Evolutionary conservation across 2,329 filamentous ascomycete genomes (phyloP), one percentile per base, ranked within the genome.

Genomic region (Conoideocrella luteorostrata): DNA sequence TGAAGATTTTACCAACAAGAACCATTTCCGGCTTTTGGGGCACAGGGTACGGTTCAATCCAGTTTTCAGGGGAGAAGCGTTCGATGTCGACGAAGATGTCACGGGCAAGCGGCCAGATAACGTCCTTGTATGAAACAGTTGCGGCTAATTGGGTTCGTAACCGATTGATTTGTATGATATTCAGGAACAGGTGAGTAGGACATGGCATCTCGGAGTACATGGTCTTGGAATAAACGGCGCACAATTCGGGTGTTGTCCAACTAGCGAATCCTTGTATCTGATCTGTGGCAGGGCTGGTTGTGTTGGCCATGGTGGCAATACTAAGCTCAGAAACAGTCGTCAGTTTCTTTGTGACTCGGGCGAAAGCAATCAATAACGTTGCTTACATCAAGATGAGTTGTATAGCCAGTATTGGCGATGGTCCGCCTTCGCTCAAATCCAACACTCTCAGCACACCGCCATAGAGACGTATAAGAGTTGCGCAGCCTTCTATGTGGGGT

Each of bases 171-270:
- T 35, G 36, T 3, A 33, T 39, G 11, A 45, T 40, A 30, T 35
- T 35, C 21, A 45, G 43, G 13, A 45, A 45, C 17, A 45, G 37
- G 18, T 36, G 32, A 2, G 43, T 45, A n/a, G 43, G 43, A 32
- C 43, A 44, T 4, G 37, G 43, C 43, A 45, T 33, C 18, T 45
- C 43, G 4, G 43, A 39, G 32, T 40, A 45, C 37, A 45, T 30
- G 3, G 43, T 40, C 15, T 26, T 39, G 13, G 36, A 29, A 22
- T 40, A 45, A 23, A 45, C 23, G 11, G 28, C 40, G 29, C 37
- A 17, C 10, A 45, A 29, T 15, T 40, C 37, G 21, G 20, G 24
- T 7, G 36, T 30, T 11, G 28, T 40, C 43, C 43, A 45, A 37
- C 34, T 28, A 4, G 22, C 22, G 15, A 45, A 40, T 3, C 37